Conservation (phyloP, 805 yeast species). For the Wilhelminamyces savonicus region DNA sequence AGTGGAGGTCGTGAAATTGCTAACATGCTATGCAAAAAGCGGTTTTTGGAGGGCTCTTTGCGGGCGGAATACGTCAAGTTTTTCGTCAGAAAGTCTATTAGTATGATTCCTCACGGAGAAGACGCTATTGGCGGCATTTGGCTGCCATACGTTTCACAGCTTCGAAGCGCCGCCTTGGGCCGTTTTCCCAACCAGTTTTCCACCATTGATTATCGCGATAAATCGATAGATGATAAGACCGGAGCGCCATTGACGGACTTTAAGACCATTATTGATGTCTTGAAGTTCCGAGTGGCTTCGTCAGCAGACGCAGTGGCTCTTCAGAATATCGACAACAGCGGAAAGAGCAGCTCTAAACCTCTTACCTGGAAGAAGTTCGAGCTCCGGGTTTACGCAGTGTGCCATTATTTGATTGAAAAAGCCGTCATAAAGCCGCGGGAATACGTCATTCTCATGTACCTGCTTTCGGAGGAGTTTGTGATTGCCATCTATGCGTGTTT, state of each 20-base stretch:
- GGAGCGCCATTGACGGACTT: conserved; percentile 71
- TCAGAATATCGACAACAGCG: conserved; percentile 33
- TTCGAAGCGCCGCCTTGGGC: conserved; percentile 54
- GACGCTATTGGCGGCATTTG: conserved; percentile 79
- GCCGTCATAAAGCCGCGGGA: conserved; percentile 61
- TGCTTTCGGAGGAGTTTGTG: conserved; percentile 80
- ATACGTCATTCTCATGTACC: conserved; percentile 72
- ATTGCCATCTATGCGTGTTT: conserved; percentile 84
- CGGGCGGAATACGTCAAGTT: conserved; percentile 80
- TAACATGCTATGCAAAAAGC: conserved; percentile 74
- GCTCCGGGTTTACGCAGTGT: conserved; percentile 65
- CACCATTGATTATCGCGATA: conserved; percentile 70
- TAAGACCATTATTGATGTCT: conserved; percentile 59
- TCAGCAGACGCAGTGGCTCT: conserved; percentile 81
- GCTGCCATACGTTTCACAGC: conserved; percentile 68
- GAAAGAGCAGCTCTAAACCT: conserved; percentile 30
- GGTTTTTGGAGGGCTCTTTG: conserved; percentile 72
- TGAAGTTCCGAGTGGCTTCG: conserved; percentile 70
- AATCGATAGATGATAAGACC: conserved; percentile 73
- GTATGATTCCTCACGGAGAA: conserved; percentile 65
- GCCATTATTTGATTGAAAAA: conserved; percentile 64
- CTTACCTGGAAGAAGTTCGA: conserved; percentile 78
- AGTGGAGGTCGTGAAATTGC: conserved; percentile 91
- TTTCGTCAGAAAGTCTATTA: conserved; percentile 55
- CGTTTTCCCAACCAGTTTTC: conserved; percentile 71